Conservation (phyloP, 768 basidiomycete genomes). For the Mycena capillaripes region DNA sequence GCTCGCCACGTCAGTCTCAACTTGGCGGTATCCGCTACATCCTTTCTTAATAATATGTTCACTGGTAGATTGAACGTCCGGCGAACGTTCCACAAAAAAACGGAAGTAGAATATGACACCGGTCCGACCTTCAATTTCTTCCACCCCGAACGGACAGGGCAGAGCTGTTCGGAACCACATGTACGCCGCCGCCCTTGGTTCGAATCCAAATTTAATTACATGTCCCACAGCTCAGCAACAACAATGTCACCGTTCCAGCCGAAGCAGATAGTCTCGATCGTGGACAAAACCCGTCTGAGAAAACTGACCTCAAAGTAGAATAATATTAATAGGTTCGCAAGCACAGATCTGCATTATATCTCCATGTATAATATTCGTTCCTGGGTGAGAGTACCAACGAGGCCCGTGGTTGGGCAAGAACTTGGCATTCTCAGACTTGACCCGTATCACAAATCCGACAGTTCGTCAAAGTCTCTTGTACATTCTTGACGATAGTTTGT, state of each 20-base stretch:
- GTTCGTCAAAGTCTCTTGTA: neutral
- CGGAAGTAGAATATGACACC: neutral
- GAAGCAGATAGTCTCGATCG: neutral
- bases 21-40: neutral
- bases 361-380: no score
- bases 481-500: neutral
- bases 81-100: neutral
- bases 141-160: neutral
- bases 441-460: neutral
- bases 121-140: slow-evolving; percentile 8
- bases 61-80: slow-evolving; percentile 20
- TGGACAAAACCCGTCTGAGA: neutral
- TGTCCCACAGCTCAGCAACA: neutral
- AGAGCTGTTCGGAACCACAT: slow-evolving; percentile 1
- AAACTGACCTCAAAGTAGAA: neutral
- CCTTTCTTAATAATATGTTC: neutral
- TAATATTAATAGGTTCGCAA: neutral
- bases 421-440: neutral
- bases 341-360: neutral
- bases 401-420: neutral
- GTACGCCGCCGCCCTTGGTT: neutral
- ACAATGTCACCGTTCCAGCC: neutral
- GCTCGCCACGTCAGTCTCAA: slow-evolving; percentile 19
- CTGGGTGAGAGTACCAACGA: neutral
- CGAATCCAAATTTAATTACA: neutral